These are phyloP conservation scores for Penicillium digitatum DNA, from an alignment of 2,329 filamentous ascomycete species.

Conservation along the genomic window DNA sequence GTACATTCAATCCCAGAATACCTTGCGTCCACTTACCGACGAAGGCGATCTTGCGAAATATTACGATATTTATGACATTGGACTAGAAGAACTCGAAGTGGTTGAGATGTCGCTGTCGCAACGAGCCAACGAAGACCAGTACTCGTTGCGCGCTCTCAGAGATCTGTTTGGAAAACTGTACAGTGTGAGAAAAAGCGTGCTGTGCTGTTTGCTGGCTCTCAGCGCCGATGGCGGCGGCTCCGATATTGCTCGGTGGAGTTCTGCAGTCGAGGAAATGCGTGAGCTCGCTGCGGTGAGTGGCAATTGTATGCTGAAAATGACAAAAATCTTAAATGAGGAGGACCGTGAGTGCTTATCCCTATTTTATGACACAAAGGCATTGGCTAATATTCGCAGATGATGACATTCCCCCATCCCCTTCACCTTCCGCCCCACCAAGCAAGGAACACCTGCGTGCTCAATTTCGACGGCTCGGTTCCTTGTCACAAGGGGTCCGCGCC, in stretches of 20 bases:
- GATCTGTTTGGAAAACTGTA: slow-evolving; percentile 76
- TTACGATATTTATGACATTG: slow-evolving; percentile 82
- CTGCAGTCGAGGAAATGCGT: slow-evolving; percentile 70
- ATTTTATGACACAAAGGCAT: not conserved
- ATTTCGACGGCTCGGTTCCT: slow-evolving; percentile 77
- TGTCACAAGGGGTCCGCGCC: slow-evolving; percentile 85
- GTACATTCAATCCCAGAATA: slow-evolving; percentile 66
- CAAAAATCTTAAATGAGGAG: slow-evolving; percentile 69
- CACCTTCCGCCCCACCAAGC: slow-evolving; percentile 66
- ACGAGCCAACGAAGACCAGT: slow-evolving; percentile 67
- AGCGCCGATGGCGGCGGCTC: slow-evolving; percentile 73
- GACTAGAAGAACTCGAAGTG: slow-evolving; percentile 66
- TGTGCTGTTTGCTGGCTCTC: slow-evolving; percentile 84
- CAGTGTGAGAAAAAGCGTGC: slow-evolving; percentile 73
- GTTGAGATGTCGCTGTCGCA: slow-evolving; percentile 62
- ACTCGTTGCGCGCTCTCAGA: slow-evolving; percentile 76
- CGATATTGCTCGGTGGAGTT: slow-evolving; percentile 75
- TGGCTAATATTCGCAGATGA: slow-evolving; percentile 32
- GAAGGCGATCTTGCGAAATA: slow-evolving; percentile 84
- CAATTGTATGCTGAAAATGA: slow-evolving; percentile 62
- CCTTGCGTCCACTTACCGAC: slow-evolving; percentile 69
- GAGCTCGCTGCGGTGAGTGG: slow-evolving; percentile 60
- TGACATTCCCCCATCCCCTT: slow-evolving; percentile 50
- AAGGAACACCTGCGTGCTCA: slow-evolving; percentile 82
- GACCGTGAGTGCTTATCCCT: slow-evolving; percentile 57